Base-by-base conservation (phyloP, 1,284 basidiomycete genomes). In the Phellopilus nigrolimitatus region DNA sequence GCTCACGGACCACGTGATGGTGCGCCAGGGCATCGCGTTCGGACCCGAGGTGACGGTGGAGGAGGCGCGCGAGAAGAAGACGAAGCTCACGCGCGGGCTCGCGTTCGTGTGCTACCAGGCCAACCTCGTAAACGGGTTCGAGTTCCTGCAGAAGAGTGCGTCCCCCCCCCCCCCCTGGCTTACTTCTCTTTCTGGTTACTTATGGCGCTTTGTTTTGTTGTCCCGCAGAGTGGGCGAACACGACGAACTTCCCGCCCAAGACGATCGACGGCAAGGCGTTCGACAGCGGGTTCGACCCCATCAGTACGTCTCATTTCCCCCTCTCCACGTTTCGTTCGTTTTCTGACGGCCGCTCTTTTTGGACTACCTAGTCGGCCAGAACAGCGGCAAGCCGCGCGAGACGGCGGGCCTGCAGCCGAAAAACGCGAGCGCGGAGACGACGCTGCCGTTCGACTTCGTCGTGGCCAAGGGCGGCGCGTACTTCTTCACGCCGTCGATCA, bases 71-170 rank as follows among this genome's bases (percentile, higher is more conserved):
- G 37, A 60, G 6, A 62, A 68, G 38, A 66, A 66, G 57, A 75
- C 76, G 2, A 52, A 59, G 12, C 58, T 69, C n/a, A 70, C 64
- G n/a, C 71, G 78, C 30, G 77, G 78, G 22, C 64, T 79, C 15
- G 65, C 76, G 21, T 79, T 79, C 57, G 70, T 65, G 10, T 71
- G 66, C 40, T 78, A 78, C 54, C 76, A 78, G 59, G 72, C 71
- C 49, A 69, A 64, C 55, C 69, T 80, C 51, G 59, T 53, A 4
- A 59, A 69, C 22, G 75, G 74, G 1, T 80, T 79, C 66, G 66
- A 69, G 40, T 77, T 78, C 62, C 62, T 76, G 28, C 76, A 79
- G 57, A 54, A 66, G 31, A 30, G 40, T 46, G 42, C 12, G 49
- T 46, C 41, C n/a, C n/a, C n/a, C n/a, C n/a, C n/a, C n/a, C n/a